A percentile compares a stretch with the other conserved stretches of the same genome.
These are phyloP conservation scores for Dendryphion nanum DNA, from an alignment of 2,329 filamentous ascomycete genomes.

Conservation along the genomic window DNA sequence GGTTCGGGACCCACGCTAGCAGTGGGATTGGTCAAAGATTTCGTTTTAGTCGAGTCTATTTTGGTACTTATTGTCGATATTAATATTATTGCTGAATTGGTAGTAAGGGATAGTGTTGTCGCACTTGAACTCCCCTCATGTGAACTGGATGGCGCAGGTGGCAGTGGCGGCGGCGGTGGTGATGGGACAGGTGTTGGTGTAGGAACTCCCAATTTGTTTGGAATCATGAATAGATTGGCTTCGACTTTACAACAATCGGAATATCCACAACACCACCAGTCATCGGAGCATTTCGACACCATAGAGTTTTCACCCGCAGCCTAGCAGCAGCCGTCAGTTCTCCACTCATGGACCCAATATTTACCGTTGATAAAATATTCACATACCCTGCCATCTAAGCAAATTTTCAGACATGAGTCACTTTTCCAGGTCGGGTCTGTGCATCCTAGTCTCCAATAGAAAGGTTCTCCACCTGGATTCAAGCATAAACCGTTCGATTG, in stretches of 20 bases:
- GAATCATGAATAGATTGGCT: background rate
- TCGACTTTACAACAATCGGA: background rate
- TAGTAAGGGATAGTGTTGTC: background rate
- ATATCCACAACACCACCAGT: conserved; percentile 1
- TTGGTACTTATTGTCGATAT: background rate
- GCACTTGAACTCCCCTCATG: background rate
- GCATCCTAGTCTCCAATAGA: conserved; percentile 15
- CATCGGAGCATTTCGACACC: background rate
- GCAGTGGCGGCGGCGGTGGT: background rate
- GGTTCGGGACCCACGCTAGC: too few species aligned
- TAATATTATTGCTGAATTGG: background rate
- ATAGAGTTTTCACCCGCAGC: background rate
- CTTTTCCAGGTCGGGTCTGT: conserved; percentile 16
- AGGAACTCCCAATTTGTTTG: too few species aligned
- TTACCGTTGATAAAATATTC: too few species aligned
- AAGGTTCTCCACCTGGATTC: conserved; percentile 8
- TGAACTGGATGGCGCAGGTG: background rate
- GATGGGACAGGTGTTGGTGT: too few species aligned
- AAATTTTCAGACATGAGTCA: conserved; percentile 12
- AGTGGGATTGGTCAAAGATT: too few species aligned
- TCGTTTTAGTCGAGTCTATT: too few species aligned
- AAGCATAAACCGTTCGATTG: conserved; percentile 11
- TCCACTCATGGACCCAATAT: too few species aligned
- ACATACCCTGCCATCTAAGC: conserved; percentile 4
- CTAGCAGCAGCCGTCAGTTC: background rate